Conservation (phyloP, 768 basidiomycete genomes). For the Panaeolus papilionaceus region DNA sequence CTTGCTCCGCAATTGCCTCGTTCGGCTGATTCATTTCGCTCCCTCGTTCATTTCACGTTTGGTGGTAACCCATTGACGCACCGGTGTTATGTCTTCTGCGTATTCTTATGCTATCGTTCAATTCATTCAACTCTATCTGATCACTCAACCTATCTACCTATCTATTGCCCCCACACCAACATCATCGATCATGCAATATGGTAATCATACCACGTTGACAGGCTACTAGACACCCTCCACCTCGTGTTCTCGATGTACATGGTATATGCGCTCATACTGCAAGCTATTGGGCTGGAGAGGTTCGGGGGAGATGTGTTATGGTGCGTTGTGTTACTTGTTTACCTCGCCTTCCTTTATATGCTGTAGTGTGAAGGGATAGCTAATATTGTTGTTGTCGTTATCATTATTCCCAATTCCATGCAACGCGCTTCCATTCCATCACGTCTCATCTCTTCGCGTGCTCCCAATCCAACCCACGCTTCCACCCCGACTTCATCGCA, state of each 20-base stretch:
- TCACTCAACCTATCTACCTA: not conserved
- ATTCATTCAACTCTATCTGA: not conserved
- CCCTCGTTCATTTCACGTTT: not conserved
- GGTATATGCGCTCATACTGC: slow-evolving; percentile 32
- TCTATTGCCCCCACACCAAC: not conserved
- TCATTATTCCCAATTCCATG: too few relatives aligned
- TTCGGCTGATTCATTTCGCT: not conserved
- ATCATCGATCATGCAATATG: not conserved
- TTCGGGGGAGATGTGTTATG: slow-evolving; percentile 27
- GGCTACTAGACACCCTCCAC: slow-evolving; percentile 35
- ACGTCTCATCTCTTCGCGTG: too few relatives aligned
- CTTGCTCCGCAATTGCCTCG: not conserved
- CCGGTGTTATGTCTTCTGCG: not conserved
- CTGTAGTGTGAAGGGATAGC: too few relatives aligned
- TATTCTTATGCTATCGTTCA: not conserved
- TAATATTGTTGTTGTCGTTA: too few relatives aligned
- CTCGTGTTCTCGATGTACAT: slow-evolving; percentile 35
- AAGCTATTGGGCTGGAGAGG: slow-evolving; percentile 27
- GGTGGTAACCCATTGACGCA: not conserved
- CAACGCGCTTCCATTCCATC: too few relatives aligned
- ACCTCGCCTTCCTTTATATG: not conserved
- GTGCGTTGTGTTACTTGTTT: slow-evolving; percentile 24
- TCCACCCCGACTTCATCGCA: too few relatives aligned
- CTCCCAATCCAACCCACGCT: too few relatives aligned
- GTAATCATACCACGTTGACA: slow-evolving; percentile 15